phyloP scores from a whole-genome alignment of 371 early-diverging fungal species.

The Saksenaea oblongispora region DNA sequence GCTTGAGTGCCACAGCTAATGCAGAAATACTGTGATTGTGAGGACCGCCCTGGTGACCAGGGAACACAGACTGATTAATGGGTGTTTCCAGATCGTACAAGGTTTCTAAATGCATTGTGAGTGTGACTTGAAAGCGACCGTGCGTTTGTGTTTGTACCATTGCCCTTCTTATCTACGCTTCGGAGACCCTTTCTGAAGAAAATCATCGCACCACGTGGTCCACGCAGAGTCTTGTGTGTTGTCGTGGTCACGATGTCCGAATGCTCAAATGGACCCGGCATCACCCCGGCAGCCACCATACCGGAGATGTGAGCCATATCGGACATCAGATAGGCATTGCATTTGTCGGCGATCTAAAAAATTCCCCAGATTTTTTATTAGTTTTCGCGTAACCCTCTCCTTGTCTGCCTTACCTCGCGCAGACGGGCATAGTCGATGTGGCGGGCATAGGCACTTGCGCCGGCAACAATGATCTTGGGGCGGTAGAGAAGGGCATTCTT shows the following conservation, averaged over 20 bases:
- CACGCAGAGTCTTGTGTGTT: slow-evolving; percentile 98
- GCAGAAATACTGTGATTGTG: slow-evolving; percentile 99
- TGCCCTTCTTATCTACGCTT: slow-evolving; percentile 82
- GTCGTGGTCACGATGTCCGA: slow-evolving; percentile 99
- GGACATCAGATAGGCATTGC: slow-evolving; percentile 93
- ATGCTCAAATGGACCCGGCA: slow-evolving; percentile 92
- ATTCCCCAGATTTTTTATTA: not conserved
- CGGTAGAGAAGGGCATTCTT: slow-evolving; percentile 85
- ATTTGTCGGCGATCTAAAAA: slow-evolving; percentile 77
- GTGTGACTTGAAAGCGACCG: not conserved
- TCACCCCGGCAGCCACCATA: slow-evolving; percentile 85
- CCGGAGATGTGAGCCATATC: slow-evolving; percentile 99
- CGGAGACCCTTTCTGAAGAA: slow-evolving; percentile 95
- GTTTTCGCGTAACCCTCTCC: not conserved
- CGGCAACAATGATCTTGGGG: slow-evolving; percentile 98
- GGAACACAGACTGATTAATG: slow-evolving; percentile 98
- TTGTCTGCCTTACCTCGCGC: slow-evolving; percentile 57
- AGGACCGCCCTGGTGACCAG: slow-evolving; percentile 99
- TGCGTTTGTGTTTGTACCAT: slow-evolving; percentile 34
- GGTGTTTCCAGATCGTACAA: slow-evolving; percentile 88
- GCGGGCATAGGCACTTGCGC: slow-evolving; percentile 96
- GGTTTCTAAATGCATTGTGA: slow-evolving; percentile 45
- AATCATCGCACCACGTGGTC: slow-evolving; percentile 99
- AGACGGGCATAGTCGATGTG: slow-evolving; percentile 96
- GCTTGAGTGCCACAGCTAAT: slow-evolving; percentile 95